Evolutionary conservation across 805 yeast species (phyloP).

Genomic region (Sugiyamaella floridensis): DNA sequence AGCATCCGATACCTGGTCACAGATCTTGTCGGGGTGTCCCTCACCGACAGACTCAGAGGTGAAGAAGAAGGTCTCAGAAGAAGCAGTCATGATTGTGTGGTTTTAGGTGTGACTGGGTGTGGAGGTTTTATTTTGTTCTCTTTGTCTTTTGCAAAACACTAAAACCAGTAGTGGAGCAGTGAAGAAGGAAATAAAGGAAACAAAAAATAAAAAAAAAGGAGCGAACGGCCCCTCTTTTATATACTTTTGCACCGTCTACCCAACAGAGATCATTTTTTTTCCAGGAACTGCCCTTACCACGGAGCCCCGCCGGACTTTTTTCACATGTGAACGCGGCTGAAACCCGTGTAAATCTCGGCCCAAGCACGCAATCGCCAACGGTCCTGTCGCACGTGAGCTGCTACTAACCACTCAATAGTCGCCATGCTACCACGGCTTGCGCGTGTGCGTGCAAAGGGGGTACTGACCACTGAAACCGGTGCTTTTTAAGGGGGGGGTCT

Average conservation of each 20-base stretch:
- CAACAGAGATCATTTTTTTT: background rate
- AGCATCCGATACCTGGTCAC: conserved; percentile 99
- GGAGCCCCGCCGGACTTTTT: background rate
- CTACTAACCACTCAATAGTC: background rate
- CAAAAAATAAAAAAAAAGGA: background rate
- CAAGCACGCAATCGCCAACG: background rate
- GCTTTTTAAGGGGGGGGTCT: too few species aligned
- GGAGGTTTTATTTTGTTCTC: background rate
- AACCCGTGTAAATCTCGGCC: background rate
- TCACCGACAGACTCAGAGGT: conserved; percentile 68
- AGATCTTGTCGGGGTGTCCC: conserved; percentile 52
- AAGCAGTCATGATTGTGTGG: conserved; percentile 28
- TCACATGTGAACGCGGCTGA: background rate
- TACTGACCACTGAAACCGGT: background rate
- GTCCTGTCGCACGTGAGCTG: background rate
- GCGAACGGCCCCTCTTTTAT: background rate
- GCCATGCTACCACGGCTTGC: background rate
- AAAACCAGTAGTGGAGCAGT: background rate
- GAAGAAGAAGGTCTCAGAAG: conserved; percentile 45
- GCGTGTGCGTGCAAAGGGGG: background rate
- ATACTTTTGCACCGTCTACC: background rate
- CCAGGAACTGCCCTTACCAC: background rate
- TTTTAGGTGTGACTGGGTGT: background rate
- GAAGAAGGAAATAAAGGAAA: background rate
- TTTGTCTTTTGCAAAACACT: background rate